phyloP scores from a whole-genome alignment of 768 basidiomycete species.

The Chalciporus piperatus region DNA sequence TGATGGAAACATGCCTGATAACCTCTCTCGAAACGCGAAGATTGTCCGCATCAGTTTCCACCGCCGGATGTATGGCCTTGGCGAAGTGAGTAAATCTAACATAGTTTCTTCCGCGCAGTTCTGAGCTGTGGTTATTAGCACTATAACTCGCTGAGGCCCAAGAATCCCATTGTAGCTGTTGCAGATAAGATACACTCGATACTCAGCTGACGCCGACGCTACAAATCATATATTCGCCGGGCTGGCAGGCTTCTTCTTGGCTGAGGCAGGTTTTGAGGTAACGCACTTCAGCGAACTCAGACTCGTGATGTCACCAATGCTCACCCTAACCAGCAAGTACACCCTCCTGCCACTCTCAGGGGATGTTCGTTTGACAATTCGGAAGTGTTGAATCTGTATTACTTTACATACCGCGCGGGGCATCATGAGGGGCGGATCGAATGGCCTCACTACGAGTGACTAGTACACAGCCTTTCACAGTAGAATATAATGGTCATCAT shows the following conservation, averaged over 20 bases:
- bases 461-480: conserved; percentile 2
- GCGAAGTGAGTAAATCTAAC: conserved; percentile 64
- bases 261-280: neutral
- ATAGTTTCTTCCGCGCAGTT: neutral
- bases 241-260: neutral
- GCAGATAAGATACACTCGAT: conserved; percentile 32
- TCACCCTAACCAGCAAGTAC: neutral
- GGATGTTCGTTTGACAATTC: no score
- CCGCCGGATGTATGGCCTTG: conserved; percentile 89
- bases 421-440: neutral
- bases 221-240: neutral
- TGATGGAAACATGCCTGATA: conserved; percentile 28
- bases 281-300: neutral
- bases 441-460: neutral
- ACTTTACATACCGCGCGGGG: neutral
- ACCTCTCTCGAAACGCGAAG: conserved; percentile 32
- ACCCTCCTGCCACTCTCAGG: neutral
- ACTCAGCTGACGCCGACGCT: conserved; percentile 20
- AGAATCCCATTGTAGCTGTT: conserved; percentile 27
- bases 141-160: conserved; percentile 82
- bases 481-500: neutral
- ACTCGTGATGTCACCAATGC: neutral
- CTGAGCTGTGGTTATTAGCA: conserved; percentile 48
- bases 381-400: neutral
- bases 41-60: conserved; percentile 86